Base-by-base conservation (phyloP, 1,139 yeast genomes). In the Casaregolazyma lundiana region DNA sequence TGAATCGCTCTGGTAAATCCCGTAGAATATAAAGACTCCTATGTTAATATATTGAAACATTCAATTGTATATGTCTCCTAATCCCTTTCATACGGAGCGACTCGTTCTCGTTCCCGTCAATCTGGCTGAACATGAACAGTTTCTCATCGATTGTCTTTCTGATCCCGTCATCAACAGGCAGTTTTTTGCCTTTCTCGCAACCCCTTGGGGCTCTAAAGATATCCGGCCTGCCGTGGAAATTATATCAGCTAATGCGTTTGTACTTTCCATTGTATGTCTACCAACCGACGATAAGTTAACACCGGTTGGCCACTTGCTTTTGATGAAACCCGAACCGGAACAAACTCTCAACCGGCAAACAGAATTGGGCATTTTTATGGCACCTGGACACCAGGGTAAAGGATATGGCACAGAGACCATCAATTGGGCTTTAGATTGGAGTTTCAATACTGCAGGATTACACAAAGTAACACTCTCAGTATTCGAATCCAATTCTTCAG, bases 331-430 rank as follows among this genome's bases (percentile, higher is more conserved):
- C 13, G 15, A 26, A n/a, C n/a, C n/a, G n/a, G 32, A 26, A 11
- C 15, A 15, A 24, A 18, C 21, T 15, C 32, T n/a, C 2, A 21
- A 38, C 16, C 41, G 32, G 9, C 15, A 17, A 7, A 32, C 19
- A 2, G 32, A 22, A 15, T 2, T 38, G 2, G 41, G 34, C 2
- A 38, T 38, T 32, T 26, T 22, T 11, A 2, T 38, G 32, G 17
- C 16, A n/a, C 13, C 26, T 22, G 41, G 15, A 38, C 11, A 16
- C 17, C 41, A 21, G 6, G 15, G 41, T 13, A 15, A 38, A 18
- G 41, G 41, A 4, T 38, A 38, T 22, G 41, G 41, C 2, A 24
- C 41, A 2, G 41, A 38, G 16, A 19, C 32, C 18, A 13, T 24
- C 13, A 26, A 18, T 15, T 38, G 41, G 41, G 41, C 20, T 5